Evolutionary conservation across 208 protist genomes (phyloP).

Genomic region (Wallacemonas sp.): DNA sequence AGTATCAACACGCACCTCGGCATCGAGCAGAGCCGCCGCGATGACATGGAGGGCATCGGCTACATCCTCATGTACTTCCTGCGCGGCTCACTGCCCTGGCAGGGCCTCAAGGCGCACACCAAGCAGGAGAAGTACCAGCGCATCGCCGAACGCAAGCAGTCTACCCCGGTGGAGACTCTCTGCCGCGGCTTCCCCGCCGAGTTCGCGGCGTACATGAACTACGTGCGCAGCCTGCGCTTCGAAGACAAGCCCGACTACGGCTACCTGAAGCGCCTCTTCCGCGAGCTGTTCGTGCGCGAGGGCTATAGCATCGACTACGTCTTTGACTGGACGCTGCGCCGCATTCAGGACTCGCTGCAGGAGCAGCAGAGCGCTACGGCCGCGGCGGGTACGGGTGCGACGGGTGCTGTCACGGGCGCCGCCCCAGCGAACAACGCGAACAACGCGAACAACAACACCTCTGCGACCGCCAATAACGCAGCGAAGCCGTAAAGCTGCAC

Average conservation of each 20-base stretch:
- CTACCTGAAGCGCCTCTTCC: slow-evolving; percentile 98
- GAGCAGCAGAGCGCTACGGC: slow-evolving; percentile 32
- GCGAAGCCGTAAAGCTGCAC: slow-evolving; percentile 14
- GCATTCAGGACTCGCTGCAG: slow-evolving; percentile 69
- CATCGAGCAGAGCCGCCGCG: slow-evolving; percentile 95
- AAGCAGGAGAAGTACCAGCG: slow-evolving; percentile 99
- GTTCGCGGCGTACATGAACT: slow-evolving; percentile 98
- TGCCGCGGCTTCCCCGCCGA: slow-evolving; percentile 95
- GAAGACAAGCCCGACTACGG: slow-evolving; percentile 99
- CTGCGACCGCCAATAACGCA: slow-evolving; percentile 21
- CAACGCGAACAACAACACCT: slow-evolving; percentile 22
- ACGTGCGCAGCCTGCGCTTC: slow-evolving; percentile 96
- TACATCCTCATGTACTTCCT: slow-evolving; percentile 99
- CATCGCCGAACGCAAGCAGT: slow-evolving; percentile 98
- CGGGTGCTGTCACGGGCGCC: neutral
- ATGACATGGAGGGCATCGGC: slow-evolving; percentile 98
- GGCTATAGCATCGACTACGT: slow-evolving; percentile 98
- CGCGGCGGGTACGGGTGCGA: neutral
- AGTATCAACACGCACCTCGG: slow-evolving; percentile 99
- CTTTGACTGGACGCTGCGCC: slow-evolving; percentile 98
- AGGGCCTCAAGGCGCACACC: slow-evolving; percentile 95
- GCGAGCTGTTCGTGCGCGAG: slow-evolving; percentile 98
- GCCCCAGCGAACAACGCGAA: slow-evolving; percentile 3
- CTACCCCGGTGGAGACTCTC: slow-evolving; percentile 95
- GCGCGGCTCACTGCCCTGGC: slow-evolving; percentile 98